Evolutionary conservation across 805 yeast genomes (phyloP), one percentile per base, ranked within the genome.

Genomic region (Myxozyma neotropica): DNA sequence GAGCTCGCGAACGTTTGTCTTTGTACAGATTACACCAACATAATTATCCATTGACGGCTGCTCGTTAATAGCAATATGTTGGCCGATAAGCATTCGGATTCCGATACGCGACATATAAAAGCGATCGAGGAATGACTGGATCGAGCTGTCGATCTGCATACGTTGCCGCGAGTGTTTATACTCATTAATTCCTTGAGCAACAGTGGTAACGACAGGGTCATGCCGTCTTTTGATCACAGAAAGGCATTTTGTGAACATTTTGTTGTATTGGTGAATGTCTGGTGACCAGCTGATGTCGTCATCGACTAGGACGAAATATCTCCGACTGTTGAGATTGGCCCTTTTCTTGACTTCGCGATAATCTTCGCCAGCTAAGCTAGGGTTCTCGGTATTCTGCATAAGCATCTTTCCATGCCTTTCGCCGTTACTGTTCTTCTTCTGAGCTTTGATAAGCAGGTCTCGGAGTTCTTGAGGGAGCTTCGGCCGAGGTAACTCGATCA

Each of bases 1-100:
- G 55, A 90, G 83, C 59, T 90, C 95, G 61, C 84, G 83, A 38
- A 90, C 88, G 68, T 88, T 89, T 39, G 96, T 89, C 68, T 86
- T 83, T 17, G 94, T 84, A 71, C 95, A 89, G 46, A 90, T 89
- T 59, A 91, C 89, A 2, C 97, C 96, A 39, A 90, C 96, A 72
- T 87, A 91, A 71, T 89, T 85, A 36, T 79, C 80, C 19, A 79
- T 73, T 40, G 73, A 67, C 19, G 87, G 87, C 49, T 86, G 85
- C 78, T 82, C 81, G 74, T 84, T 86, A 53, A 90, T 79, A 1
- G 96, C 93, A 65, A 90, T 86, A 69, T 90, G 96, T 75, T 90
- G 97, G n/a, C 96, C 97, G 69, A 90, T 88, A 42, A 90, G 80
- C 95, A 91, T 91, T 65, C 97, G 81, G 61, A 91, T 91, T 1